Base-by-base conservation (phyloP, 179 eudicot species). In the Silene vulgaris region DNA sequence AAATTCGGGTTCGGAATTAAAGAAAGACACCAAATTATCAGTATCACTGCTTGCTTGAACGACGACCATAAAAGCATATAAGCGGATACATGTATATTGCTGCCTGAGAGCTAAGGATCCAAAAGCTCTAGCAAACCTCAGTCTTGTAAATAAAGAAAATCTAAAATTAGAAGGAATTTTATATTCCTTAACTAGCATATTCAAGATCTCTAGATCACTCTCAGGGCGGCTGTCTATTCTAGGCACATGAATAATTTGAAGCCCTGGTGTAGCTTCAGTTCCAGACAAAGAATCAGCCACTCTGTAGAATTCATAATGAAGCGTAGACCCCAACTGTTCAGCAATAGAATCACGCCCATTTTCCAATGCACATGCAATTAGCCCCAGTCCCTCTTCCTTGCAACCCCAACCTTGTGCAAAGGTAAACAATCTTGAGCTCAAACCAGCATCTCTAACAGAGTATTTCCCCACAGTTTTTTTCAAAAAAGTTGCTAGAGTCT, bases 321-420 rank as follows among this genome's bases (percentile, higher is more conserved):
- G 89, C 79, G 97, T 86, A 78, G 89, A 76, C 76, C 97, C 99
- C 79, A 95, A 79, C 80, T 86, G 90, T 80, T 72, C 35, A 65
- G 94, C 89, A 82, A 78, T 74, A 19, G 86, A 83, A 62, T 96
- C 96, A 71, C 90, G 77, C 77, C 85, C 90, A 87, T 87, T 84
- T 62, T 89, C 91, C 76, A 87, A n/a, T 60, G 88, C 92, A 88
- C 99, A 95, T 35, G 97, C 86, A 84, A 90, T 84, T 43, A 95
- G 86, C 73, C 99, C 99, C 65, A 95, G 91, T 66, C 99, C 99
- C 82, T 93, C 99, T 85, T 95, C 99, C 79, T 95, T 95, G 65
- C 96, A 91, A 11, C 99, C 99, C 99, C 97, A 95, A 70, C 97
- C 99, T 85, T 95, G 99, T 66, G 97, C 95, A 88, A 95, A 87